Base-by-base conservation (phyloP, 2,329 filamentous ascomycete genomes). In the Verticillium nubilum region DNA sequence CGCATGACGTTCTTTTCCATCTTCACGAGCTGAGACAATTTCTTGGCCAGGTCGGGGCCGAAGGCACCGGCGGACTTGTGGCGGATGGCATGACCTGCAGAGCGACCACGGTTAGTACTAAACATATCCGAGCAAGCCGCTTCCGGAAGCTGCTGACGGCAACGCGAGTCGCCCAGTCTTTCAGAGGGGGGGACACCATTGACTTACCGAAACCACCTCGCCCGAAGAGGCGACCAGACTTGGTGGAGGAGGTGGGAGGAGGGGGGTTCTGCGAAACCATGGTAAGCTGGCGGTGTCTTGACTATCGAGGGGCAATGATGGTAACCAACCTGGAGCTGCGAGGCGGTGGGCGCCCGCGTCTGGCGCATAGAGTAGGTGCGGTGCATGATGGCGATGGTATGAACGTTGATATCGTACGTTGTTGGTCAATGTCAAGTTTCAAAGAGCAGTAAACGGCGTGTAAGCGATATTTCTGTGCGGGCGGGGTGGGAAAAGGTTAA, bases 1-100 rank as follows among this genome's bases (percentile, higher is more conserved):
- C 95, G 92, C 95, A 99, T 99, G 60, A 97, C 91, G 73, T 99
- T 98, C 87, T 99, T 99, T 81, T 99, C 95, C 95, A 99, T 99
- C 86, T 99, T 99, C 64, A 99, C 95, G 58, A 99, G 86, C 80
- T 96, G 91, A 47, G 93, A 92, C 63, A 99, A 88, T 85, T 99
- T 99, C 85, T 97, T 97, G 61, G 95, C 90, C 61, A 99, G 87
- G 70, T 99, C 95, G 60, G 93, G 85, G 64, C 86, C 85, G 66
- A 92, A 92, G 68, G 89, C 88, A 66, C 90, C 90, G 64, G 90
- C 89, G 52, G 88, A 84, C 71, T 89, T 88, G 71, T 86, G 84
- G 68, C 90, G 85, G 73, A 92, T 85, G 63, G 84, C 83, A 84
- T 88, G 86, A 63, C 84, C 83, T 85, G 55, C 23, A 54, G 27